phyloP scores from a whole-genome alignment of 176 grass and related monocot species.

The Cenchrus americanus region DNA sequence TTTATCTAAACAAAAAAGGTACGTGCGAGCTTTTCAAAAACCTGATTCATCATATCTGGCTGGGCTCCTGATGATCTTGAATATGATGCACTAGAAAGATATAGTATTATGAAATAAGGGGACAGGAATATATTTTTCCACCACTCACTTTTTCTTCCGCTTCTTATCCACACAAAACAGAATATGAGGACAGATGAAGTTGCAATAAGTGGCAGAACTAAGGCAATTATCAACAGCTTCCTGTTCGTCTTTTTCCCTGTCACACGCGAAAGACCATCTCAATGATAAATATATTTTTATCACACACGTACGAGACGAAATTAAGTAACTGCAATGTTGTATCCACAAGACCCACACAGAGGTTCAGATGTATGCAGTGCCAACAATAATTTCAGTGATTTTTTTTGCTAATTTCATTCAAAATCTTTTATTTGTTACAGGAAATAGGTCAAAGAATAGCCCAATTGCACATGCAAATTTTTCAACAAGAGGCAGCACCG shows the following conservation, averaged over 20 bases:
- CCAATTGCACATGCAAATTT: too few relatives aligned
- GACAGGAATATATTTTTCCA: background rate
- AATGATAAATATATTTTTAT: background rate
- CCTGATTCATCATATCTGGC: background rate
- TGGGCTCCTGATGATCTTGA: too few relatives aligned
- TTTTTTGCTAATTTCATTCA: too few relatives aligned
- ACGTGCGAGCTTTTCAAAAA: background rate
- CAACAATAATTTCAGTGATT: too few relatives aligned
- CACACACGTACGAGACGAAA: background rate
- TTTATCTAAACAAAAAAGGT: background rate
- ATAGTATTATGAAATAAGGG: too few relatives aligned
- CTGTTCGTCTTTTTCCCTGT: background rate
- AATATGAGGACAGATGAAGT: background rate
- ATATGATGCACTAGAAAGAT: too few relatives aligned
- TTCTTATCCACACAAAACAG: constrained; percentile 3
- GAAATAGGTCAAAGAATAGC: too few relatives aligned
- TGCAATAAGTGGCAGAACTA: constrained; percentile 3
- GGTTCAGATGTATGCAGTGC: too few relatives aligned
- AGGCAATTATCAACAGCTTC: constrained; percentile 6
- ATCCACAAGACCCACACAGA: too few relatives aligned
- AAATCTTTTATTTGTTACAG: too few relatives aligned
- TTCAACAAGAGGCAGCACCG: too few relatives aligned
- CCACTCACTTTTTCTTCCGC: background rate
- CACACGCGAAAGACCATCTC: background rate
- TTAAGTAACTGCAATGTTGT: too few relatives aligned